These are phyloP conservation scores for Trichoderma orchidacearum DNA, from an alignment of 495 filamentous ascomycete genomes.

Conservation along the genomic window DNA sequence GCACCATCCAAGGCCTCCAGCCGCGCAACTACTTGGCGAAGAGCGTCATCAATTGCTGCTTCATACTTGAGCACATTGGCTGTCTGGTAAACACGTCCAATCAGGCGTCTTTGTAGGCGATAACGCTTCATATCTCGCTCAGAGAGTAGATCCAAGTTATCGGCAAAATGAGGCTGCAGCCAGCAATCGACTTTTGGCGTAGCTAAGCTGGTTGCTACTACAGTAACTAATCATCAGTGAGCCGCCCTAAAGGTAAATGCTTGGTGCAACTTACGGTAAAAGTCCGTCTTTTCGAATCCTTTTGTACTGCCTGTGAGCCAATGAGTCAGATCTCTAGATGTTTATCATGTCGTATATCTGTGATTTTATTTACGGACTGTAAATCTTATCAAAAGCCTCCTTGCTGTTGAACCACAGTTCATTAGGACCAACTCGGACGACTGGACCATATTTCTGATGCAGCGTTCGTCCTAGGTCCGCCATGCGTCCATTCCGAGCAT, in stretches of 20 bases:
- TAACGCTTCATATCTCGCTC: conserved; percentile 25
- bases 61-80: conserved; percentile 23
- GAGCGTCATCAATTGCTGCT: conserved; percentile 16
- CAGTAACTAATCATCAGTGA: neutral
- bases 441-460: conserved; percentile 35
- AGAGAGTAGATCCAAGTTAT: conserved; percentile 21
- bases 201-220: conserved; percentile 16
- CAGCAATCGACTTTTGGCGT: conserved; percentile 11
- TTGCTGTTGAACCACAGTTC: conserved; percentile 35
- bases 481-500: conserved; percentile 16
- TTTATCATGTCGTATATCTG: too few species aligned
- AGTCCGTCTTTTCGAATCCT: conserved; percentile 20
- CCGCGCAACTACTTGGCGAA: conserved; percentile 10
- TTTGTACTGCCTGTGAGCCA: conserved; percentile 12
- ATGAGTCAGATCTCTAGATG: neutral
- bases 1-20: conserved; percentile 12
- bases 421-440: conserved; percentile 44
- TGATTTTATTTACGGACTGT: conserved; percentile 13
- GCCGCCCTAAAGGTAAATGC: neutral
- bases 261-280: conserved; percentile 18
- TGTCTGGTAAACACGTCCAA: conserved; percentile 20
- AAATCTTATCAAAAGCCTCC: conserved; percentile 26
- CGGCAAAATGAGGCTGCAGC: conserved; percentile 10
- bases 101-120: conserved; percentile 21
- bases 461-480: conserved; percentile 17